These are phyloP conservation scores for Ascochyta koolunga DNA, from an alignment of 2,329 filamentous ascomycete species.

Conservation along the genomic window DNA sequence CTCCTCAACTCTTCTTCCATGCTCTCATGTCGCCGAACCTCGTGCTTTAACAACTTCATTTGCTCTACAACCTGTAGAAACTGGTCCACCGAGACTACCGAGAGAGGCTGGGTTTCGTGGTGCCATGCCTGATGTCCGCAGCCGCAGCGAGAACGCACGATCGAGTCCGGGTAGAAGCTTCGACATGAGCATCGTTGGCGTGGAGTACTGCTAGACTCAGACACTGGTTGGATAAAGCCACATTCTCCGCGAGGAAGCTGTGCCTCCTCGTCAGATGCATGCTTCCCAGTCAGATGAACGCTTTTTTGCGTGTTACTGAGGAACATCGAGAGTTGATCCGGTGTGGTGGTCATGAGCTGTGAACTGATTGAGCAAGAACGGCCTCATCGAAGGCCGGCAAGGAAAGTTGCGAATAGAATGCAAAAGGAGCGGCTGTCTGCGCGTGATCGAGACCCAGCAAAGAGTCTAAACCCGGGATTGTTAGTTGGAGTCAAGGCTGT, in stretches of 20 bases:
- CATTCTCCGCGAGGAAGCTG: slow-evolving; percentile 49
- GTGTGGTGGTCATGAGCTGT: slow-evolving; percentile 32
- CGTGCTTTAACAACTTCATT: slow-evolving; percentile 43
- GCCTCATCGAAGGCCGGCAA: slow-evolving; percentile 44
- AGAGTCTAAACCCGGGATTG: slow-evolving; percentile 18
- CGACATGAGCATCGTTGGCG: slow-evolving; percentile 54
- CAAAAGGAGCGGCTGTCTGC: slow-evolving; percentile 17
- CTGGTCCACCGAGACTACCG: slow-evolving; percentile 45
- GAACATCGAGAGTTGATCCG: slow-evolving; percentile 47
- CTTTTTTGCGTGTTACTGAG: slow-evolving; percentile 40
- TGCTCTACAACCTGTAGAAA: slow-evolving; percentile 46
- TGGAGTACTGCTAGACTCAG: slow-evolving; percentile 26
- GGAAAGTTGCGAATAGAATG: slow-evolving; percentile 8
- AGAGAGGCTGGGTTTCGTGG: slow-evolving; percentile 47
- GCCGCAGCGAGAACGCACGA: slow-evolving; percentile 51
- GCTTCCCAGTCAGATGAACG: slow-evolving; percentile 39
- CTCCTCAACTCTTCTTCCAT: slow-evolving; percentile 47
- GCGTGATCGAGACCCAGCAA: slow-evolving; percentile 17
- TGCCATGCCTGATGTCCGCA: slow-evolving; percentile 57
- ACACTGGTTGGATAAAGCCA: slow-evolving; percentile 41
- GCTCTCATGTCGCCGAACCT: slow-evolving; percentile 41
- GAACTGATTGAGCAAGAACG: slow-evolving; percentile 26
- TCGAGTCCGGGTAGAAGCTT: slow-evolving; percentile 49
- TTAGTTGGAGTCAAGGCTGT: slow-evolving; percentile 35
- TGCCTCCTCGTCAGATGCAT: slow-evolving; percentile 32